Evolutionary conservation across 2,329 filamentous ascomycete species (phyloP).

Genomic region (Elsinoe necatrix): DNA sequence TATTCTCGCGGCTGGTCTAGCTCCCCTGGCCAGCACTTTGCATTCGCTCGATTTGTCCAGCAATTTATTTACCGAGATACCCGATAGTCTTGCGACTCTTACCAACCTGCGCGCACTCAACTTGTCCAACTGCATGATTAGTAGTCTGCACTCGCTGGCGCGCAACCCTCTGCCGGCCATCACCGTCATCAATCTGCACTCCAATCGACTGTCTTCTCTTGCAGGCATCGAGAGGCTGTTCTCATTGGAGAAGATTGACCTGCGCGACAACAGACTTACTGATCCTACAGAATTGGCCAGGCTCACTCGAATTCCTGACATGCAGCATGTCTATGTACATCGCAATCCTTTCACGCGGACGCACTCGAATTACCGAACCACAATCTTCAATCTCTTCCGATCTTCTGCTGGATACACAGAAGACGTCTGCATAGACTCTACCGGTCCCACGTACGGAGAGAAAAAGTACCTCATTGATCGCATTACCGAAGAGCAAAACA

Average conservation of each 20-base stretch:
- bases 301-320: conserved; percentile 80
- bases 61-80: conserved; percentile 90
- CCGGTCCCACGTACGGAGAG: conserved; percentile 75
- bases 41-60: conserved; percentile 87
- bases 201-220: conserved; percentile 77
- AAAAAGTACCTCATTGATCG: conserved; percentile 76
- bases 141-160: conserved; percentile 77
- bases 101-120: conserved; percentile 87
- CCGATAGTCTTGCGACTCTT: conserved; percentile 77
- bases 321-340: conserved; percentile 84
- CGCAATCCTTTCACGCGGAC: conserved; percentile 88
- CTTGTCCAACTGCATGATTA: conserved; percentile 95
- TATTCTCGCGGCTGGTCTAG: conserved; percentile 65
- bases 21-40: conserved; percentile 76
- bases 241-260: conserved; percentile 79
- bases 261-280: conserved; percentile 82
- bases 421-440: conserved; percentile 81
- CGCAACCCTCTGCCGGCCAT: conserved; percentile 86
- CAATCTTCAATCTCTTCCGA: conserved; percentile 93
- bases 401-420: conserved; percentile 81
- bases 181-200: conserved; percentile 81
- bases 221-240: conserved; percentile 83
- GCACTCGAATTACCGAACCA: conserved; percentile 74
- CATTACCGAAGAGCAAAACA: conserved; percentile 62
- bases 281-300: conserved; percentile 86